phyloP scores from a whole-genome alignment of 768 basidiomycete genomes.

The Amanita rimosa region DNA sequence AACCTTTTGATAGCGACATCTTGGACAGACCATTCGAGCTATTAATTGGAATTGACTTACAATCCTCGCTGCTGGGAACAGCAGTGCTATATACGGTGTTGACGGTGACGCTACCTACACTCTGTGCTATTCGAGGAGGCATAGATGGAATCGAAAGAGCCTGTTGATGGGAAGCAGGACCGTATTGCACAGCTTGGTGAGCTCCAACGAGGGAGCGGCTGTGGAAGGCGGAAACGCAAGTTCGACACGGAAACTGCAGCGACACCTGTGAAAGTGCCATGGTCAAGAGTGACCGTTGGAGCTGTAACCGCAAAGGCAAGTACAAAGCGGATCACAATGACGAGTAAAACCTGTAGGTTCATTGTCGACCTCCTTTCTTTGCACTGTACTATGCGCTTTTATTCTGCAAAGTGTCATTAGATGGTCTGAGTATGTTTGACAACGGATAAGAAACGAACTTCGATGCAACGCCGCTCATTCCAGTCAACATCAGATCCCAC shows the following conservation, averaged over 20 bases:
- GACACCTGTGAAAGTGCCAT: not conserved
- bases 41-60: constrained; percentile 15
- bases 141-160: constrained; percentile 17
- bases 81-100: constrained; percentile 16
- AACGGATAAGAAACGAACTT: no score
- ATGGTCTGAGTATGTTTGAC: no score
- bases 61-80: constrained; percentile 29
- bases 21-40: not conserved
- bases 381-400: no score
- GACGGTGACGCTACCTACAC: constrained; percentile 15
- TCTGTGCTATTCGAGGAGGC: constrained; percentile 14
- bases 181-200: constrained; percentile 27
- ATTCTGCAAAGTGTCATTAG: no score
- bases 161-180: constrained; percentile 38
- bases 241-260: constrained; percentile 17
- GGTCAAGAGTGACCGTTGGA: constrained; percentile 6
- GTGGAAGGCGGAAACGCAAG: constrained; percentile 32
- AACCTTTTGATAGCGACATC: constrained; percentile 5
- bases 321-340: no score
- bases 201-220: constrained; percentile 20
- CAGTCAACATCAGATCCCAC: no score
- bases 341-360: no score
- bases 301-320: not conserved
- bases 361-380: no score
- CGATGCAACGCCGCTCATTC: no score